Evolutionary conservation across 768 basidiomycete genomes (phyloP).

Genomic region (Pleurotus pulmonarius): DNA sequence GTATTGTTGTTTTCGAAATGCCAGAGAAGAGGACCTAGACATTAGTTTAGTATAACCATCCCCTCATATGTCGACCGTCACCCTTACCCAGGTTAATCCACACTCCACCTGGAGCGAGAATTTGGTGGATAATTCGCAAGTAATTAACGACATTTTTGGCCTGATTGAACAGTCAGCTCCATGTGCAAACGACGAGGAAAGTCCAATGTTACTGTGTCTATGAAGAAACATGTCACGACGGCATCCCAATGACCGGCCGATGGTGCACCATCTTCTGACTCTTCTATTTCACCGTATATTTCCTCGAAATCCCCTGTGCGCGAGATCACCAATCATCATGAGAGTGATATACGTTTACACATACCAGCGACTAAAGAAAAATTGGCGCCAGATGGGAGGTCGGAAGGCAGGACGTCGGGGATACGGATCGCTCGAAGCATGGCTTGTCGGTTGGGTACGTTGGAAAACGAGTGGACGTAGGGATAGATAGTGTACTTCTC

Average conservation of each 20-base stretch:
- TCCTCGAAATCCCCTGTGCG: constrained; percentile 85
- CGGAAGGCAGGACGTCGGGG: constrained; percentile 81
- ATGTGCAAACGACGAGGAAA: neutral
- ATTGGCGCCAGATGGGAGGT: constrained; percentile 56
- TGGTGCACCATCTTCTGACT: constrained; percentile 51
- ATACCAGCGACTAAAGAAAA: constrained; percentile 87
- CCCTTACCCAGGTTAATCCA: constrained; percentile 84
- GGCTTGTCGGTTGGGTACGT: constrained; percentile 52
- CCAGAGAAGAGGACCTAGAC: constrained; percentile 86
- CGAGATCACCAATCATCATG: constrained; percentile 5
- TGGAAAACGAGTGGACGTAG: constrained; percentile 91
- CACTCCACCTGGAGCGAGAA: constrained; percentile 81
- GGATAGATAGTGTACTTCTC: constrained; percentile 78
- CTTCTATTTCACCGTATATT: constrained; percentile 60
- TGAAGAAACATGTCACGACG: constrained; percentile 93
- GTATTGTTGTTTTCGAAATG: constrained; percentile 90
- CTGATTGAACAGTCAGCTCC: constrained; percentile 30
- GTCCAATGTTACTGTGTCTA: constrained; percentile 71
- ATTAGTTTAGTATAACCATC: neutral
- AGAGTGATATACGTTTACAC: constrained; percentile 9
- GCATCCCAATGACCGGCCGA: constrained; percentile 85
- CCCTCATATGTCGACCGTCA: neutral
- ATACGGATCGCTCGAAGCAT: constrained; percentile 69
- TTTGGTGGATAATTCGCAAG: constrained; percentile 77
- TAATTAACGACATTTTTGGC: constrained; percentile 92